Conservation (phyloP, 495 filamentous ascomycete genomes). For the Tuber umbilicatum region DNA sequence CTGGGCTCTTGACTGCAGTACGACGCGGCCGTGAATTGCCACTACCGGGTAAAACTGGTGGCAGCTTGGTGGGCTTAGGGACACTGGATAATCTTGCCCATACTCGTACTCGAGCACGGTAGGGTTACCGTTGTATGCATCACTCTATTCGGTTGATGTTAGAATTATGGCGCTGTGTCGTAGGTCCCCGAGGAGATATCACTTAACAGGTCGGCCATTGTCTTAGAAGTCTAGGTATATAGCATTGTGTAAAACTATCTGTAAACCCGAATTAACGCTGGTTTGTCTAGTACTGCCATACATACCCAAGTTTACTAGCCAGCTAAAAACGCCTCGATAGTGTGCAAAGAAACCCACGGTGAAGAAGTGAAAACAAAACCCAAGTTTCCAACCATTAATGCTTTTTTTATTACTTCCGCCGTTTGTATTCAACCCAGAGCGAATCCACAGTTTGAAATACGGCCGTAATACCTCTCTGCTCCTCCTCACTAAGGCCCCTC, state of each 20-base stretch:
- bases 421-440: constrained; percentile 60
- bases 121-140: background rate
- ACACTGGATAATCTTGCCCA: background rate
- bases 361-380: background rate
- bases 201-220: background rate
- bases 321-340: background rate
- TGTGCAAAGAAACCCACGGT: background rate
- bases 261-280: background rate
- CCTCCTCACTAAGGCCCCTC: constrained; percentile 56
- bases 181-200: background rate
- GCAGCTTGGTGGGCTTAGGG: background rate
- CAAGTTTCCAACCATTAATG: background rate
- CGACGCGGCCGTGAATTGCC: background rate
- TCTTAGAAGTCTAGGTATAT: background rate
- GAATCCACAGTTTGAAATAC: constrained; percentile 87
- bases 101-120: no score
- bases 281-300: background rate
- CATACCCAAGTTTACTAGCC: background rate
- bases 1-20: background rate
- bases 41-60: background rate
- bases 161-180: background rate
- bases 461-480: constrained; percentile 73
- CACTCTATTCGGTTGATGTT: background rate
- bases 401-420: constrained; percentile 26
- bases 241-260: background rate